Percentiles rank a stretch among this genome's conserved stretches.
Conservation (phyloP, 352 stramenopile genomes). For the Nothophytophthora sp. region DNA sequence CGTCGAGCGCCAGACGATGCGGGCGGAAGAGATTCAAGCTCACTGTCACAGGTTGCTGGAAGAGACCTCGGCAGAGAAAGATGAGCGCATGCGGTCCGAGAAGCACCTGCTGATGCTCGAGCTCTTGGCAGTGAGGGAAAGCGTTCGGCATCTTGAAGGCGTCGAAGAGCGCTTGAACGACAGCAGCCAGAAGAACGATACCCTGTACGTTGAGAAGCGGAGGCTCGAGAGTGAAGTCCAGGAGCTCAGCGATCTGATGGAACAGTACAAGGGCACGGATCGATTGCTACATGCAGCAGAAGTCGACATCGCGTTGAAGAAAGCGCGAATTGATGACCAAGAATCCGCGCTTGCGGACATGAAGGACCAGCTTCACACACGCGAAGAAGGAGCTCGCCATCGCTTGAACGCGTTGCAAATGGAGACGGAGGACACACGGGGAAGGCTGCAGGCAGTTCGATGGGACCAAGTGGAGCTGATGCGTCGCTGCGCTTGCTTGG, state of each 20-base stretch:
- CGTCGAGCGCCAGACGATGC: constrained; percentile 40
- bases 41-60: constrained; percentile 33
- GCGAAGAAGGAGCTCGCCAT: constrained; percentile 9
- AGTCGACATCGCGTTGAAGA: constrained; percentile 13
- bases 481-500: constrained; percentile 1
- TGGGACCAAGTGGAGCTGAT: constrained; percentile 6
- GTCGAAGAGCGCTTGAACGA: constrained; percentile 30
- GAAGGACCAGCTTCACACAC: constrained; percentile 1
- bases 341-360: constrained; percentile 3
- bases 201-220: constrained; percentile 15
- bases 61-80: constrained; percentile 37
- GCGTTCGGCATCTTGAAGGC: constrained; percentile 37
- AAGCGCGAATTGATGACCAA: constrained; percentile 15
- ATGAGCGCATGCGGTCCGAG: constrained; percentile 45
- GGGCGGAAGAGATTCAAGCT: constrained; percentile 43
- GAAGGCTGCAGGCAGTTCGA: background rate
- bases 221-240: constrained; percentile 15
- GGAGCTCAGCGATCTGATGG: constrained; percentile 8
- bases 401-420: constrained; percentile 10
- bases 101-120: constrained; percentile 51
- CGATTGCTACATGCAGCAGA: constrained; percentile 15
- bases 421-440: constrained; percentile 15
- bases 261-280: constrained; percentile 9
- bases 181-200: constrained; percentile 9
- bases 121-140: constrained; percentile 39